phyloP scores from a whole-genome alignment of 371 early-diverging fungal species.

The Pancytospora philotis region DNA sequence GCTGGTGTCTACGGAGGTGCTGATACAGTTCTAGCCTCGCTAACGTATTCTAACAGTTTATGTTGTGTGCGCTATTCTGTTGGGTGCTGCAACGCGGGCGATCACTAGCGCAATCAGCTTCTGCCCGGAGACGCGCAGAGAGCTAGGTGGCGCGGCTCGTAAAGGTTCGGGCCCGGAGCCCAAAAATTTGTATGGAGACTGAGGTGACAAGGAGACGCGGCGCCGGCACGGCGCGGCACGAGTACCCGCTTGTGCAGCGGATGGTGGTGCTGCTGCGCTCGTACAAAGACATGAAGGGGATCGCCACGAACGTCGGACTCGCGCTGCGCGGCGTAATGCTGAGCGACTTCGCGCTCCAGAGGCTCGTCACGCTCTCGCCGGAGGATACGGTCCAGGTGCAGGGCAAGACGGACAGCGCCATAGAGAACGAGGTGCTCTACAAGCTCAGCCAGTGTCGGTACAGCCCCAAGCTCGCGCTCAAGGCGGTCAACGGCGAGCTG shows the following conservation, averaged over 20 bases:
- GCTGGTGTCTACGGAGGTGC: no score
- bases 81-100: no score
- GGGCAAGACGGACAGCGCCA: neutral
- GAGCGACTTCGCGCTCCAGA: conserved; percentile 27
- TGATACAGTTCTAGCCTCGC: no score
- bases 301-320: conserved; percentile 22
- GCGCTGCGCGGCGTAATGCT: conserved; percentile 30
- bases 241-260: neutral
- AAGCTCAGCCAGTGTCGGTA: conserved; percentile 14
- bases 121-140: no score
- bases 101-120: no score
- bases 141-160: no score
- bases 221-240: neutral
- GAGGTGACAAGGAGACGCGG: no score
- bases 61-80: no score
- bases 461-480: conserved; percentile 9
- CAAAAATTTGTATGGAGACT: no score
- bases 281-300: conserved; percentile 18
- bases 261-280: conserved; percentile 38
- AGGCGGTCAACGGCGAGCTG: conserved; percentile 41
- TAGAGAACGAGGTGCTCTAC: conserved; percentile 18
- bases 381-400: neutral
- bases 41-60: no score
- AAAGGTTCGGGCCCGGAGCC: no score
- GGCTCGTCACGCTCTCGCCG: conserved; percentile 5